Conservation (phyloP, 345 rosid species). For the Syzygium aqueum region DNA sequence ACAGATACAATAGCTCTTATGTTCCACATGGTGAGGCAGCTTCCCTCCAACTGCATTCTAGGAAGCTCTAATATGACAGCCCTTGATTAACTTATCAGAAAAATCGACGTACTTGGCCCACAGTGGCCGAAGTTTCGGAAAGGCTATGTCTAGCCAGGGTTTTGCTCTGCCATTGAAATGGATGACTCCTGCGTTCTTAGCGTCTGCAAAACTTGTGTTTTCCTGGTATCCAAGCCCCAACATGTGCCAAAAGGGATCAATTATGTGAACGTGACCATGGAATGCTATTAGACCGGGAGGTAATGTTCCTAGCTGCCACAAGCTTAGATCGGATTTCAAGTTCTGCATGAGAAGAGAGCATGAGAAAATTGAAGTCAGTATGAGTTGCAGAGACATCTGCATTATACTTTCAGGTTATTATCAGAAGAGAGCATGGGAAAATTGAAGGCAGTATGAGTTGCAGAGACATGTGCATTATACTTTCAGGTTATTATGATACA, state of each 20-base stretch:
- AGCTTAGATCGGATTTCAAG: slow-evolving; percentile 85
- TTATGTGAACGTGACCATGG: slow-evolving; percentile 72
- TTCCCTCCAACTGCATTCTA: slow-evolving; percentile 17
- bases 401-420: neutral
- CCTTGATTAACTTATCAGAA: slow-evolving; percentile 80
- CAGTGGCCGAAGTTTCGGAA: slow-evolving; percentile 68
- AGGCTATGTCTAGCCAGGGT: slow-evolving; percentile 98
- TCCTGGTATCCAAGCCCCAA: slow-evolving; percentile 93
- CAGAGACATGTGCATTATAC: neutral
- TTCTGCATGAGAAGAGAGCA: slow-evolving; percentile 39
- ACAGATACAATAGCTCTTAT: neutral
- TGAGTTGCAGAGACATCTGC: neutral
- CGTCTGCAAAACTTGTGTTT: slow-evolving; percentile 52
- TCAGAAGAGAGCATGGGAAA: neutral
- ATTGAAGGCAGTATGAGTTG: neutral
- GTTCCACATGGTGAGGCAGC: neutral
- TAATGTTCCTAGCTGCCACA: slow-evolving; percentile 94
- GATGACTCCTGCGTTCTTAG: slow-evolving; percentile 70
- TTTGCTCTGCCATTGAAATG: slow-evolving; percentile 98
- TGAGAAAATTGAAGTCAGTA: neutral
- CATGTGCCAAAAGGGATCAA: slow-evolving; percentile 99
- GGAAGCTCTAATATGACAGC: slow-evolving; percentile 64
- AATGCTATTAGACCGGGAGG: slow-evolving; percentile 95
- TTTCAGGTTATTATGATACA: neutral
- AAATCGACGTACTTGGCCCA: slow-evolving; percentile 81